Evolutionary conservation across 805 yeast genomes (phyloP).

Genomic region (Saccharomycopsis selenospora): DNA sequence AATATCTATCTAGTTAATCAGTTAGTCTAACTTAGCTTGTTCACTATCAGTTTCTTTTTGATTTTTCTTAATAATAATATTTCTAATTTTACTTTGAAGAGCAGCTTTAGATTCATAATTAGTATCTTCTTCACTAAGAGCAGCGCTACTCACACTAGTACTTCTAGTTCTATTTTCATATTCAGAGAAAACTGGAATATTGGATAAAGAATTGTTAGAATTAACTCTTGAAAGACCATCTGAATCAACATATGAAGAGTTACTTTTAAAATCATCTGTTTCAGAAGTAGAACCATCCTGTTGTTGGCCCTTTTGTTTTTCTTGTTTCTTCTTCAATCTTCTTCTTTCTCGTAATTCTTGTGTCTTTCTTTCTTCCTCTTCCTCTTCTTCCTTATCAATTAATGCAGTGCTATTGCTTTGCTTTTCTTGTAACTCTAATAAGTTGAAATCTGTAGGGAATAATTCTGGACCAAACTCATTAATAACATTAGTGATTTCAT

Average conservation of each 20-base stretch:
- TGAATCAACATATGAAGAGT: conserved; percentile 35
- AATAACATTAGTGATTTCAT: conserved; percentile 70
- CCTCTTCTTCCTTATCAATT: conserved; percentile 20
- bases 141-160: conserved; percentile 9
- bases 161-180: conserved; percentile 13
- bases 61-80: neutral
- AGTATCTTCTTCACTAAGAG: neutral
- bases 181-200: conserved; percentile 49
- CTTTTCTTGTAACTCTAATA: conserved; percentile 21
- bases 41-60: neutral
- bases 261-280: conserved; percentile 5
- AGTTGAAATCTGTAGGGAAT: conserved; percentile 72
- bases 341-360: conserved; percentile 20
- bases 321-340: conserved; percentile 10
- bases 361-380: conserved; percentile 20
- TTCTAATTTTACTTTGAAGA: neutral
- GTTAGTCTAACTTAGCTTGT: neutral
- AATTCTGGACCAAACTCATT: conserved; percentile 80
- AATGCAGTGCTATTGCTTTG: conserved; percentile 7
- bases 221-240: conserved; percentile 57
- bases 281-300: conserved; percentile 21
- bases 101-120: neutral
- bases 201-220: conserved; percentile 54
- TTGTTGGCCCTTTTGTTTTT: conserved; percentile 4
- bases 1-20: too few species aligned